Conservation (phyloP, 2,329 filamentous ascomycete genomes). For the Aureobasidium sp. region DNA sequence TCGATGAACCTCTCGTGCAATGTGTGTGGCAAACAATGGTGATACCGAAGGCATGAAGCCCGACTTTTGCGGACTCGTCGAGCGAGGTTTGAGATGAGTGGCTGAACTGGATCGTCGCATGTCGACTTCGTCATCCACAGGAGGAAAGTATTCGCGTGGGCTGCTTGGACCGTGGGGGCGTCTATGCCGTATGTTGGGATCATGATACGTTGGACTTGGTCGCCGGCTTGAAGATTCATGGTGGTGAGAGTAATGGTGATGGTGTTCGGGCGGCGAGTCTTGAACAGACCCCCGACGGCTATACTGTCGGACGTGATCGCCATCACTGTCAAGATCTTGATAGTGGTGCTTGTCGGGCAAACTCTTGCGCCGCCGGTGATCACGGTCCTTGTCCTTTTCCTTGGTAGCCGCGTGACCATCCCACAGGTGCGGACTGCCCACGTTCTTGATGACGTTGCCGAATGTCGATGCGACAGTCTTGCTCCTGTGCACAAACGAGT, state of each 20-base stretch:
- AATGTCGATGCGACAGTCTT: constrained; percentile 31
- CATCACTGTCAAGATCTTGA: constrained; percentile 19
- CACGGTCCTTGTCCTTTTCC: constrained; percentile 18
- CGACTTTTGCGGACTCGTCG: constrained; percentile 19
- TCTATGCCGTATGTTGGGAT: neutral
- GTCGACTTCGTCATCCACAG: constrained; percentile 16
- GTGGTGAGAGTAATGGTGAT: constrained; percentile 28
- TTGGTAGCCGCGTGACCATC: constrained; percentile 23
- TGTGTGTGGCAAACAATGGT: constrained; percentile 42
- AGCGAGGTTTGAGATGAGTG: constrained; percentile 18
- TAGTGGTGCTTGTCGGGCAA: constrained; percentile 23
- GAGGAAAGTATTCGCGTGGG: constrained; percentile 26
- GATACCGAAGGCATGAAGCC: constrained; percentile 39
- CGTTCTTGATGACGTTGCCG: constrained; percentile 30
- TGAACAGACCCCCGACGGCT: constrained; percentile 12
- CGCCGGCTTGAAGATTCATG: constrained; percentile 24
- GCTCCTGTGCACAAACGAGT: constrained; percentile 29
- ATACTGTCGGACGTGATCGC: neutral
- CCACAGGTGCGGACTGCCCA: constrained; percentile 32
- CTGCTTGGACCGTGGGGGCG: constrained; percentile 16
- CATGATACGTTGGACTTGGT: constrained; percentile 4
- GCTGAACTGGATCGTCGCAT: constrained; percentile 17
- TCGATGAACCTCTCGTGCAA: constrained; percentile 26
- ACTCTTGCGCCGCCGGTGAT: constrained; percentile 15
- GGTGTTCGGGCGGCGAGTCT: constrained; percentile 26